phyloP scores from a whole-genome alignment of 345 rosid species.

The Brassica juncea region DNA sequence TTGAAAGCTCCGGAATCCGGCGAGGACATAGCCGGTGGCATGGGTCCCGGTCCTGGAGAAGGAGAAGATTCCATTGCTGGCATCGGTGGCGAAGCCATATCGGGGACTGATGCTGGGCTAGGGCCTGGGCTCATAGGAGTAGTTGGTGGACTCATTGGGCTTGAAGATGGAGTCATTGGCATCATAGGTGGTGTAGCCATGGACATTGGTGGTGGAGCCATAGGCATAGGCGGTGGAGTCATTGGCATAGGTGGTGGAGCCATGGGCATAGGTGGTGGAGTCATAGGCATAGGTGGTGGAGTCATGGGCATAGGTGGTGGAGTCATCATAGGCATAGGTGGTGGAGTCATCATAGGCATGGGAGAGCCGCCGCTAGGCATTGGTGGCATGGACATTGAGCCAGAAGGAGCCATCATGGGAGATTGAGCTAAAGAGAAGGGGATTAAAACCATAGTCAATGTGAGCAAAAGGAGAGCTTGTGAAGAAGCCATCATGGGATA shows the following conservation, averaged over 20 bases:
- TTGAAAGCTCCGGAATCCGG: conserved; percentile 35
- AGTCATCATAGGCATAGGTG: conserved; percentile 36
- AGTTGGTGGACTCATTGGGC: conserved; percentile 25
- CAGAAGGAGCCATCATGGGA: conserved; percentile 44
- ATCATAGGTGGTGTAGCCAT: background rate
- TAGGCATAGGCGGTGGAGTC: conserved; percentile 29
- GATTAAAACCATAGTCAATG: conserved; percentile 29
- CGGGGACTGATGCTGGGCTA: conserved; percentile 17
- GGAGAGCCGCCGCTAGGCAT: conserved; percentile 32
- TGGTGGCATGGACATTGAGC: conserved; percentile 42
- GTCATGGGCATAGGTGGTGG: conserved; percentile 34
- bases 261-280: conserved; percentile 38
- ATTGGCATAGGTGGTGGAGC: conserved; percentile 36
- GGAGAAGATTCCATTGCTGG: conserved; percentile 26
- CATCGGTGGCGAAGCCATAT: conserved; percentile 35
- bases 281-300: conserved; percentile 37
- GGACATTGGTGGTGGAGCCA: conserved; percentile 27
- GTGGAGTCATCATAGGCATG: conserved; percentile 38
- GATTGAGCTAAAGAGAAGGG: conserved; percentile 36
- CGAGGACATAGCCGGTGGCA: conserved; percentile 26
- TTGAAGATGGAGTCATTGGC: conserved; percentile 29
- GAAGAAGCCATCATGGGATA: conserved; percentile 32
- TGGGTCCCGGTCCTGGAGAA: conserved; percentile 37
- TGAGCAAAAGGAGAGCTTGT: conserved; percentile 26
- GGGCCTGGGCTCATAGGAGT: conserved; percentile 1